Conservation (phyloP, 2,329 filamentous ascomycete genomes). For the Sclerotinia spermophila region DNA sequence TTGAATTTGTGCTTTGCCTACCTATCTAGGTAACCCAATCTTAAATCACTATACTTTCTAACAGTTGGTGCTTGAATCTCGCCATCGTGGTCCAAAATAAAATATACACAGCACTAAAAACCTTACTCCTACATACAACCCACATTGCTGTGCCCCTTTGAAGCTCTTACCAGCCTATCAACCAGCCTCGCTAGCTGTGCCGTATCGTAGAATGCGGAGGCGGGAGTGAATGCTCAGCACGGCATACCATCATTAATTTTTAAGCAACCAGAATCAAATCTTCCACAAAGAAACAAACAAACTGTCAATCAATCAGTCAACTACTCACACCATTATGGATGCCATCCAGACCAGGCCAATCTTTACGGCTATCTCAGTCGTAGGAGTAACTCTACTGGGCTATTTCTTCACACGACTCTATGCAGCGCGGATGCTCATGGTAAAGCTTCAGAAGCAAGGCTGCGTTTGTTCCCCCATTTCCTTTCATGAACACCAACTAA, state of each 20-base stretch:
- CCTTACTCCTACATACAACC: background rate
- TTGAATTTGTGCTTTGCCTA: background rate
- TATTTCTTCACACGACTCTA: conserved; percentile 6
- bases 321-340: background rate
- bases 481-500: background rate
- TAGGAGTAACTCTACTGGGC: background rate
- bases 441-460: background rate
- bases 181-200: background rate
- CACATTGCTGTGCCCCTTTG: background rate
- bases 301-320: background rate
- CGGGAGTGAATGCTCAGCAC: background rate
- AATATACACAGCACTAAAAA: background rate
- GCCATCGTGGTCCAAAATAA: background rate
- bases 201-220: background rate
- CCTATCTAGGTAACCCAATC: background rate
- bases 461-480: background rate
- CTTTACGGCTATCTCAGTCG: background rate
- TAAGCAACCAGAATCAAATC: background rate
- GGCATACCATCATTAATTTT: background rate
- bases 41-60: background rate
- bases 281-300: background rate
- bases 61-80: background rate
- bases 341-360: background rate
- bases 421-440: background rate
- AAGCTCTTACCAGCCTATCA: background rate